Conservation (phyloP, 2,329 filamentous ascomycete species). For the Trichophyton mentagrophytes region DNA sequence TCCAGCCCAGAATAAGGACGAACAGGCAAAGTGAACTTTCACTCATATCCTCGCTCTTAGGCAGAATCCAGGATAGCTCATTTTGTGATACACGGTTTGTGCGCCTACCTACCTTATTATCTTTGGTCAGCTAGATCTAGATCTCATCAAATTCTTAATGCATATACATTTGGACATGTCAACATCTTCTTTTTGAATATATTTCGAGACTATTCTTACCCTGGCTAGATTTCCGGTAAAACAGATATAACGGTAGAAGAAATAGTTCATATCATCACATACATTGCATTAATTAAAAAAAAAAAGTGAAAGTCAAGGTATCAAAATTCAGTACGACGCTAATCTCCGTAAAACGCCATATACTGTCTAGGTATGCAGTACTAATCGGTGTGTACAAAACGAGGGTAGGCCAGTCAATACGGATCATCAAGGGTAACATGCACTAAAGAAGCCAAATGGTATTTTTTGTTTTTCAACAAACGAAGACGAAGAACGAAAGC, state of each 20-base stretch:
- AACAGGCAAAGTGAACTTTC: neutral
- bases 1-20: neutral
- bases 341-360: neutral
- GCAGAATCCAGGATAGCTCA: too few species aligned
- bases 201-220: neutral
- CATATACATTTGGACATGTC: too few species aligned
- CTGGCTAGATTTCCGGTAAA: neutral
- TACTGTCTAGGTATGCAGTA: neutral
- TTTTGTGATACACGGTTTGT: too few species aligned
- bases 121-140: too few species aligned
- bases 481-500: neutral
- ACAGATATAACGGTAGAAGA: neutral
- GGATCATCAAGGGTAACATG: neutral
- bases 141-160: too few species aligned
- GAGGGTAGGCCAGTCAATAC: neutral
- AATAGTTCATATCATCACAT: neutral
- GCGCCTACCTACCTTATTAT: too few species aligned
- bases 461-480: too few species aligned
- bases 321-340: neutral
- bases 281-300: neutral
- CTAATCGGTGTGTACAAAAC: neutral
- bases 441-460: neutral
- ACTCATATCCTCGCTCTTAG: neutral
- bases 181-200: too few species aligned
- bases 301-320: neutral